These are phyloP conservation scores for Tolypocladium paradoxum DNA, from an alignment of 2,329 filamentous ascomycete species.

Conservation along the genomic window DNA sequence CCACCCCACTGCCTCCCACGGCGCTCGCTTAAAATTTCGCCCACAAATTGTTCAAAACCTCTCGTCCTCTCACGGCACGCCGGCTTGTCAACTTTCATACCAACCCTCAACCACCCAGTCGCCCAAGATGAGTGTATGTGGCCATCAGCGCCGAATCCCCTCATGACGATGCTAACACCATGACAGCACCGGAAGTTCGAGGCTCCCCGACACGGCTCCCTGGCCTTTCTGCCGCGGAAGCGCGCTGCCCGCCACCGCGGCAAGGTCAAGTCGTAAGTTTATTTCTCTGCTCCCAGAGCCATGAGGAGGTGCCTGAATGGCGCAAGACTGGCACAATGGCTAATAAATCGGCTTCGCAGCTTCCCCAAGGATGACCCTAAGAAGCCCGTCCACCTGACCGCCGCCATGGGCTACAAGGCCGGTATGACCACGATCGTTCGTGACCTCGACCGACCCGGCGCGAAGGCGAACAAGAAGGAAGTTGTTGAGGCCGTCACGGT, in stretches of 20 bases:
- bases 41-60: conserved; percentile 20
- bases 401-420: conserved; percentile 98
- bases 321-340: conserved; percentile 8
- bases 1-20: conserved; percentile 13
- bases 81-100: conserved; percentile 24
- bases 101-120: conserved; percentile 27
- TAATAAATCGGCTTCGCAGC: conserved; percentile 37
- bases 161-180: conserved; percentile 5
- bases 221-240: conserved; percentile 84
- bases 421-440: conserved; percentile 99
- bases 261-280: conserved; percentile 92
- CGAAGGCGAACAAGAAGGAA: conserved; percentile 99
- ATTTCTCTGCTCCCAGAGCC: background rate
- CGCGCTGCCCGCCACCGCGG: conserved; percentile 87
- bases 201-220: conserved; percentile 90
- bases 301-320: background rate
- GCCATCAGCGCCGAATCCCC: background rate
- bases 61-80: conserved; percentile 15
- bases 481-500: conserved; percentile 80
- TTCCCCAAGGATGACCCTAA: conserved; percentile 99
- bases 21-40: conserved; percentile 28
- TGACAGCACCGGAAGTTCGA: conserved; percentile 49
- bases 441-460: conserved; percentile 96
- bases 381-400: conserved; percentile 98
- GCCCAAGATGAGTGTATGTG: conserved; percentile 31